Percentiles rank a stretch among this genome's conserved stretches.
Conservation (phyloP, 768 basidiomycete genomes). For the Russula griseocarnosa region DNA sequence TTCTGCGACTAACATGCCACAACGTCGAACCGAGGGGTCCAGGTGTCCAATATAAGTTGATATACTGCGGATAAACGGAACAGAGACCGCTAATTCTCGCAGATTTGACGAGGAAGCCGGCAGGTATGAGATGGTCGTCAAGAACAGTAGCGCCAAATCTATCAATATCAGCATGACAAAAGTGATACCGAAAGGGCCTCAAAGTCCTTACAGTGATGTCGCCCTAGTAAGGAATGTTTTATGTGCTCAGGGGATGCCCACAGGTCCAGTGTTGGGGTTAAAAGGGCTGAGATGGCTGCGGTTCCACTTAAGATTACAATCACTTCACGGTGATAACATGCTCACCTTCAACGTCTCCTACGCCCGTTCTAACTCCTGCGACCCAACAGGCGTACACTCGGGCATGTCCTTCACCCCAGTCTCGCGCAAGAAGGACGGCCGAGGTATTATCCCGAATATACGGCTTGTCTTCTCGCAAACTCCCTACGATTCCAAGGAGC, state of each 20-base stretch:
- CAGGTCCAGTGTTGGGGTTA: constrained; percentile 48
- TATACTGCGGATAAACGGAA: constrained; percentile 63
- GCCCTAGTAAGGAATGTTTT: constrained; percentile 68
- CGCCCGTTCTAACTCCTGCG: constrained; percentile 42
- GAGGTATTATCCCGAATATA: constrained; percentile 52
- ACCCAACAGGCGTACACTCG: constrained; percentile 71
- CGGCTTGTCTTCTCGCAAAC: constrained; percentile 38
- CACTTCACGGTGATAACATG: neutral
- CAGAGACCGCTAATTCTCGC: constrained; percentile 47
- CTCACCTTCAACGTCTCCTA: constrained; percentile 36
- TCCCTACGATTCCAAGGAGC: constrained; percentile 53
- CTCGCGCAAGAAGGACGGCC: constrained; percentile 49
- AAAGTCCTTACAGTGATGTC: constrained; percentile 64
- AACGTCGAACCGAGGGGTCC: constrained; percentile 70
- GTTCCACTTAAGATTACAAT: constrained; percentile 9
- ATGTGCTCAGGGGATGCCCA: constrained; percentile 82
- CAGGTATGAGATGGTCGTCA: constrained; percentile 61
- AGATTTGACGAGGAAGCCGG: constrained; percentile 46
- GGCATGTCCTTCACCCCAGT: constrained; percentile 57
- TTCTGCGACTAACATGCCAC: constrained; percentile 93
- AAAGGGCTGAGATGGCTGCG: constrained; percentile 46
- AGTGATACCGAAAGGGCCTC: neutral
- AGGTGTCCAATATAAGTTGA: constrained; percentile 74
- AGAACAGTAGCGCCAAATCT: constrained; percentile 74
- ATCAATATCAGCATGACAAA: constrained; percentile 9